These are phyloP conservation scores for Urochloa ruziziensis DNA, from an alignment of 176 grass and related monocot genomes.

Conservation along the genomic window DNA sequence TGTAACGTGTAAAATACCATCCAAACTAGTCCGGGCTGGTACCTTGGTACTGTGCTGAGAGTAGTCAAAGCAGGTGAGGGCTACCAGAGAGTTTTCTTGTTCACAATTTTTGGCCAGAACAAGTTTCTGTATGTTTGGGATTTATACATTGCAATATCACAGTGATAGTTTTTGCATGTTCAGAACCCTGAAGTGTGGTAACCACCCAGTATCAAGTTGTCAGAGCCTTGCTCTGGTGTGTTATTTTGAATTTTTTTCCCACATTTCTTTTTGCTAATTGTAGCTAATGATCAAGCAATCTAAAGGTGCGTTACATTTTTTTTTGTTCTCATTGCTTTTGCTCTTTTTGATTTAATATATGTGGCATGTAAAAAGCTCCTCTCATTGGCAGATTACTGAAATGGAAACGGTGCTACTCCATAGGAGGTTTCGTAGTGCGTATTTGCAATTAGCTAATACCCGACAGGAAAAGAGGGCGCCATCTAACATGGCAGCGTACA, in stretches of 20 bases:
- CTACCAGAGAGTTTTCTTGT: background rate
- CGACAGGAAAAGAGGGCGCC: too few species aligned
- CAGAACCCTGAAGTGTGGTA: background rate
- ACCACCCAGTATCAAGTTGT: background rate
- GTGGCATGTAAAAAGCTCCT: too few species aligned
- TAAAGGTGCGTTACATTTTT: too few species aligned
- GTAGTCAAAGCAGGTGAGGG: background rate
- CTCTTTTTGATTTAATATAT: too few species aligned
- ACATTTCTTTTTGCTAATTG: background rate
- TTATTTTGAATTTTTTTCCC: background rate
- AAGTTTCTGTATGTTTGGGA: conserved; percentile 19
- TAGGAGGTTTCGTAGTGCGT: too few species aligned
- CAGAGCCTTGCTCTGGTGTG: background rate
- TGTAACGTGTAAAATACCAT: conserved; percentile 24
- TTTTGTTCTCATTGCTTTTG: too few species aligned
- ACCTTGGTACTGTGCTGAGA: too few species aligned
- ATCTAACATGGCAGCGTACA: too few species aligned
- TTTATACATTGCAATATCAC: background rate
- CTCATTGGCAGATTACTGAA: too few species aligned
- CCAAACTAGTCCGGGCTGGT: background rate
- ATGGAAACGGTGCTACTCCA: too few species aligned
- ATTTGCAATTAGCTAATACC: too few species aligned
- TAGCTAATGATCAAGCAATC: background rate
- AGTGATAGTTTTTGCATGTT: background rate
- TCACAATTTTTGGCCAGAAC: background rate